Base-by-base conservation (phyloP, 176 grass and related monocot species). In the Oryza longistaminata region DNA sequence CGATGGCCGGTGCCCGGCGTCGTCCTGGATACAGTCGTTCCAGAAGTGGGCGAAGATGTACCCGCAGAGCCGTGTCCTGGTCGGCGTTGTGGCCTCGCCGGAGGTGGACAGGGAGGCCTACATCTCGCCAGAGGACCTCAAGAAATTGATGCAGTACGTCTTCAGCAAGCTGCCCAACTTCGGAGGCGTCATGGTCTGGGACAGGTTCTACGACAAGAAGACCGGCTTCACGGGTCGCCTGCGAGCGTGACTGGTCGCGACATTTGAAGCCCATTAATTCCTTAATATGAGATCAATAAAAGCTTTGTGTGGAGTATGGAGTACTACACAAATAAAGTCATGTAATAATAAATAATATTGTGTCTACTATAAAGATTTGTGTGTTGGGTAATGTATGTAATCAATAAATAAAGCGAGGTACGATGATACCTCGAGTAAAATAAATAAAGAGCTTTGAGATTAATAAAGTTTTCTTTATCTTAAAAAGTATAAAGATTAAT, bases 81-180 rank as follows among this genome's bases (percentile, higher is more conserved):
- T 83, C 39, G 70, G 81, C 24, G 25, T 83, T 10, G 79, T 71
- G n/a, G 79, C 67, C 11, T 73, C 81, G 81, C 70, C 39, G 25
- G 81, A 74, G n/a, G 79, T n/a, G 0, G 70, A 83, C 81, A 2
- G 3, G 9, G 68, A 64, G 11, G 53, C 81, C 0, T 73, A 82
- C 69, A 62, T 81, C 19, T 42, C 11, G 5, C 69, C 60, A 25
- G 65, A 66, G 70, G 11, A 64, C 0, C 19, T 83, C 6, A 62
- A 66, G 12, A 37, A 40, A 10, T 3, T 75, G 17, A 19, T 75
- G 42, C 81, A 17, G 71, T 37, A 31, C 29, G 29, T 35, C 17
- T 24, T 39, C 4, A 2, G 66, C 42, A 49, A 83, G 71, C 11
- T 17, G 60, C 40, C 12, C 2, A 75, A 75, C 19, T 75, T 66